Evolutionary conservation across 495 filamentous ascomycete genomes (phyloP), one percentile per base, ranked within the genome.

Genomic region (Penicillium angulare): DNA sequence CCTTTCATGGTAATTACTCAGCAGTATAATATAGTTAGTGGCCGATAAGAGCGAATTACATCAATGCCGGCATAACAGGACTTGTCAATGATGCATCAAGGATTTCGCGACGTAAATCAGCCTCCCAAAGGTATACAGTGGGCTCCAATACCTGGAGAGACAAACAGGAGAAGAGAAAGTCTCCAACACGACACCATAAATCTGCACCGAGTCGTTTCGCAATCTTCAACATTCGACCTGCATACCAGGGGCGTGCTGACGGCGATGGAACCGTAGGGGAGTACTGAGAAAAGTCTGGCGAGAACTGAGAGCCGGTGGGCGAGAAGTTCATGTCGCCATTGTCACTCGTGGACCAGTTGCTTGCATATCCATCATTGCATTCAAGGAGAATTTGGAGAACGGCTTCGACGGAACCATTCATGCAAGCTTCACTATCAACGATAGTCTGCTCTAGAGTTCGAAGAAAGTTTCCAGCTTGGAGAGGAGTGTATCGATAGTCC

Each of bases 211-310:
- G 40, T 9, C 71, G 64, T 34, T 72, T 73, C 1, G 66, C 69
- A 46, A 75, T 58, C 40, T 74, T 75, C 38, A 75, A 44, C 72
- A 75, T 75, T 3, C 69, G 67, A 3, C 69, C 64, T 1, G 56
- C 61, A 33, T 71, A 74, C 70, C 72, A 75, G 9, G 71, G 72
- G 12, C 71, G 62, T 3, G 60, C 63, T 17, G 54, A 68, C 7
- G 64, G 57, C 7, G 66, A 63, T 12, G 45, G 40, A 10, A 57
- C 57, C 0, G 47, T 53, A 0, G 60, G 47, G 1, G 63, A 64
- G 33, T 74, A 72, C 38, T 69, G 67, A 0, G 57, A 54, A 50
- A 62, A 72, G 32, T 73, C 68, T 0, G 68, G 56, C 1, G 36
- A 0, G 4, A 53, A 18, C 9, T 50, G 57, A 9, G 43, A 27